A percentile compares a stretch with the other conserved stretches of the same genome.
These are phyloP conservation scores for Phyllostachys edulis DNA, from an alignment of 176 grass and related monocot species.

Conservation along the genomic window DNA sequence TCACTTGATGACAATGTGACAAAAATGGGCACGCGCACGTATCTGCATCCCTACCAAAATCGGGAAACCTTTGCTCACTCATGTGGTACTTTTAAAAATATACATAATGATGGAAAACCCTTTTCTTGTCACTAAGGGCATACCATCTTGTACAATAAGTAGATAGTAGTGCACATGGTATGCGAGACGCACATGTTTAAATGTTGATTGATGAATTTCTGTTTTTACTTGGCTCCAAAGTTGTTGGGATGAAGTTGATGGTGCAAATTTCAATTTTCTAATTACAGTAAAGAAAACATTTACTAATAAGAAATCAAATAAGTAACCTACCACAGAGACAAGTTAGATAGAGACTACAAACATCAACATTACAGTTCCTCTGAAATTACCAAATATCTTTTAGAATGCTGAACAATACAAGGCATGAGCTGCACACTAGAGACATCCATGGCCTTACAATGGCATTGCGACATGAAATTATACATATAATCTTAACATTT, in stretches of 20 bases:
- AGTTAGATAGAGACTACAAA: background rate
- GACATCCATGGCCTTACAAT: background rate
- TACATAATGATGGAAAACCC: background rate
- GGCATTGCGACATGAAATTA: background rate
- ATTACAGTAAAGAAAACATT: background rate
- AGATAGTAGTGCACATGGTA: background rate
- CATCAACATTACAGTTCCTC: background rate
- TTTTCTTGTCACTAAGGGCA: background rate
- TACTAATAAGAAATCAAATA: constrained; percentile 9
- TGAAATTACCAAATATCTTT: background rate
- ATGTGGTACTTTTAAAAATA: constrained; percentile 3
- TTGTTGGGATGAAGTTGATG: constrained; percentile 2
- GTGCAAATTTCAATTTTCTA: background rate
- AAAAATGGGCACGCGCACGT: constrained; percentile 48
- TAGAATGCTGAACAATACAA: background rate
- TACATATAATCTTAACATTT: background rate
- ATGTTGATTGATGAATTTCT: background rate
- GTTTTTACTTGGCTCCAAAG: constrained; percentile 12
- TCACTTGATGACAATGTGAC: constrained; percentile 58
- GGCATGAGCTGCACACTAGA: background rate
- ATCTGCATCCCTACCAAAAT: constrained; percentile 49
- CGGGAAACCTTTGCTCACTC: background rate
- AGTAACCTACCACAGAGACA: background rate
- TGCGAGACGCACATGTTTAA: background rate
- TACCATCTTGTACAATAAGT: background rate